Evolutionary conservation across 2,329 filamentous ascomycete genomes (phyloP), one percentile per base, ranked within the genome.

Genomic region (Microthyrium microscopicum): DNA sequence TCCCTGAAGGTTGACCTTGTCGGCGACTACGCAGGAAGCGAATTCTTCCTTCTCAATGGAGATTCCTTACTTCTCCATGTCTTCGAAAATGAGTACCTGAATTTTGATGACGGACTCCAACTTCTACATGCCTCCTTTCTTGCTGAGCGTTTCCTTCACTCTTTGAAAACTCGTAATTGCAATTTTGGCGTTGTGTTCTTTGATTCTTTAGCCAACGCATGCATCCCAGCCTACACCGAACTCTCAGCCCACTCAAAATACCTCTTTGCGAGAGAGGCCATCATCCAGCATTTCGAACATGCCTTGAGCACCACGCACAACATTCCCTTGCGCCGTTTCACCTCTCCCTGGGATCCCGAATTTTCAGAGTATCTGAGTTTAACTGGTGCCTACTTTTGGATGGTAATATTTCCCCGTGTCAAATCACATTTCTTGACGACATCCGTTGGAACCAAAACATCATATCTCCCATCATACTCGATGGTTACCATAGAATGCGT

Each of bases 141-240:
- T 1, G 68, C 82, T 0, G 79, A 85, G 49, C 58, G 56, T 5
- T 74, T 82, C 41, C 59, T 84, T 1, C 51, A 58, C 26, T 62
- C 69, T 35, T 60, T 84, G 12, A 56, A 61, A 26, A 62, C 64
- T 35, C 62, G 76, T 31, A 72, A 73, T 34, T 82, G 77, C 50
- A 70, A 73, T 36, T 84, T 83, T 43, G 67, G 82, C 40, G 51
- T 84, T 39, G 55, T 73, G 12, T 85, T 81, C 56, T 79, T 84
- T 45, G 59, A 70, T 18, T 54, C 62, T 35, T 60, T 73, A 35
- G 53, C 63, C 41, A 46, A 58, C 4, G 54, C 73, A 8, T 77
- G 70, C 44, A 51, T 75, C 11, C 71, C 75, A 4, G 44, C 50
- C 5, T 46, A 46, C 30, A 49, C 52, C 4, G 37, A 50, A 18